Conservation (phyloP, 2,329 filamentous ascomycete genomes). For the Phaeoacremonium minimum region DNA sequence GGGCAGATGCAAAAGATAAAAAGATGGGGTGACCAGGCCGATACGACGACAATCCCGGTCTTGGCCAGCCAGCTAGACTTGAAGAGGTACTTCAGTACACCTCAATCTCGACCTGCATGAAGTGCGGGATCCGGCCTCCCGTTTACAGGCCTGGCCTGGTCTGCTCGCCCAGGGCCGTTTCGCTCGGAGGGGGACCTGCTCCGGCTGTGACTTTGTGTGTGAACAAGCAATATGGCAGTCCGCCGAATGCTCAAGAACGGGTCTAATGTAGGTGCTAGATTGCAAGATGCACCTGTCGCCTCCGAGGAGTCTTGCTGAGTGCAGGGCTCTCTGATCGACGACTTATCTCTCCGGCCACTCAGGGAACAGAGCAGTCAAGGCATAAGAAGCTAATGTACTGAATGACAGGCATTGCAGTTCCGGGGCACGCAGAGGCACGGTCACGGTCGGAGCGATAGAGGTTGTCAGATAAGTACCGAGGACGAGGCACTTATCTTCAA, state of each 20-base stretch:
- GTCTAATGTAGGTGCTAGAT: neutral
- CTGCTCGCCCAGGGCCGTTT: neutral
- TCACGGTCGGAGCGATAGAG: too few relatives aligned
- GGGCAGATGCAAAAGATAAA: slow-evolving; percentile 1
- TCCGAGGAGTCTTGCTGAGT: neutral
- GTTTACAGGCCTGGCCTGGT: neutral
- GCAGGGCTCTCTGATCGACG: too few relatives aligned
- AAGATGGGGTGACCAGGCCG: neutral
- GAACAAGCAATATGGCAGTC: neutral
- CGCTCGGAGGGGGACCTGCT: neutral
- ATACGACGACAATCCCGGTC: slow-evolving; percentile 1
- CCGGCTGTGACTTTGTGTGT: slow-evolving; percentile 1
- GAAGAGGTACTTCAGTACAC: neutral
- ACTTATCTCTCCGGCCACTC: too few relatives aligned
- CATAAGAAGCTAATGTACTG: too few relatives aligned
- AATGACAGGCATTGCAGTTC: too few relatives aligned
- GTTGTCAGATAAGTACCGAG: too few relatives aligned
- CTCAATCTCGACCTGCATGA: slow-evolving; percentile 3
- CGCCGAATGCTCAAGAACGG: neutral
- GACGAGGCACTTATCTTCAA: too few relatives aligned
- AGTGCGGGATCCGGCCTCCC: slow-evolving; percentile 3
- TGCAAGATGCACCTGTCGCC: neutral
- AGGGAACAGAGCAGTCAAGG: too few relatives aligned
- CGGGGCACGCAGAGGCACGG: too few relatives aligned
- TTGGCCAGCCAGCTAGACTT: neutral